A percentile compares a stretch with the other conserved stretches of the same genome.
Evolutionary conservation across 2,329 filamentous ascomycete genomes (phyloP).

Genomic region (Aureobasidium zeae): DNA sequence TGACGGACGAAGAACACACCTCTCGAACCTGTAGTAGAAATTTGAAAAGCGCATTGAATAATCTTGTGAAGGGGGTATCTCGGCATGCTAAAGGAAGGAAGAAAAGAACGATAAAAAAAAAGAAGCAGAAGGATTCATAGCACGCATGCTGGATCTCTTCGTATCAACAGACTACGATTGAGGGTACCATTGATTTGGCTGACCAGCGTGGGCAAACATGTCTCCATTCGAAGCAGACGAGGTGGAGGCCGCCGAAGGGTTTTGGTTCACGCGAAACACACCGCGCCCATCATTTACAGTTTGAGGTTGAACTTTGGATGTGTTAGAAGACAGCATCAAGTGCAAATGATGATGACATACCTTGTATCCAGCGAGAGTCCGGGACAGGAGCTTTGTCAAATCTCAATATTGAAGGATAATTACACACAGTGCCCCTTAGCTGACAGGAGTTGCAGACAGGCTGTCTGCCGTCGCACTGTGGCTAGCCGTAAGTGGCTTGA

Average conservation of each 20-base stretch:
- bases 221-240: neutral
- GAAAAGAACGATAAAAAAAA: neutral
- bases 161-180: neutral
- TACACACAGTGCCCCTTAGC: conserved; percentile 12
- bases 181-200: neutral
- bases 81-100: conserved; percentile 2
- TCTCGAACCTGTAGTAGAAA: too few species aligned
- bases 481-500: neutral
- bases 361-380: conserved; percentile 12
- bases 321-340: neutral
- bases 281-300: neutral
- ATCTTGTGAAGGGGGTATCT: conserved; percentile 12
- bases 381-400: conserved; percentile 15
- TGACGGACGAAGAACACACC: too few species aligned
- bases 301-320: conserved; percentile 5
- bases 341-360: neutral
- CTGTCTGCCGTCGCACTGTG: conserved; percentile 15
- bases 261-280: conserved; percentile 12
- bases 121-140: too few species aligned
- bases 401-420: conserved; percentile 14
- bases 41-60: neutral
- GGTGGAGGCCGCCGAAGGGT: neutral
- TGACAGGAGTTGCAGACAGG: conserved; percentile 13
- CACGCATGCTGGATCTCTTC: neutral
- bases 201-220: neutral